Evolutionary conservation across 2,329 filamentous ascomycete species (phyloP).

Genomic region (Ceratocystis eucalypticola): DNA sequence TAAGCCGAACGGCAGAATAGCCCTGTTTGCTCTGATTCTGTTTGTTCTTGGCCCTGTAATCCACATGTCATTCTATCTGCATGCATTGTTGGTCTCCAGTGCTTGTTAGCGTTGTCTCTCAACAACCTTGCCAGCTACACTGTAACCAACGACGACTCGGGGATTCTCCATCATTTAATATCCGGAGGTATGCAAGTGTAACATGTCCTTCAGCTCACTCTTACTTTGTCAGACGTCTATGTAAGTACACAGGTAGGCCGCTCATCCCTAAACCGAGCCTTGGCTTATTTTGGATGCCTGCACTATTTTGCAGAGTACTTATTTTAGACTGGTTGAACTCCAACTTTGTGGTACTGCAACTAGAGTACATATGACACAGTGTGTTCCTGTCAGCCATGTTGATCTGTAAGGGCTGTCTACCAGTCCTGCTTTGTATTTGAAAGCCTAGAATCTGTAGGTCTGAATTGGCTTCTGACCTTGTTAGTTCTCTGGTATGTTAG

Average conservation of each 20-base stretch:
- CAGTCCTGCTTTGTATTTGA: neutral
- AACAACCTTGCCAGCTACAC: neutral
- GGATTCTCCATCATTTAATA: neutral
- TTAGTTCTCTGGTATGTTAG: neutral
- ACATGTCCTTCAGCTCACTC: neutral
- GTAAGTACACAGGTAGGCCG: neutral
- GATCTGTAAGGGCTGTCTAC: neutral
- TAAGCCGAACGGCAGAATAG: neutral
- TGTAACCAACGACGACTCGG: neutral
- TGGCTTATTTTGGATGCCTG: neutral
- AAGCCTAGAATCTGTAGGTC: neutral
- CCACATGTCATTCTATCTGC: too few species aligned
- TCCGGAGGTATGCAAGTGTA: neutral
- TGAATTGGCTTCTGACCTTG: neutral
- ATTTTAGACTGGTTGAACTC: neutral
- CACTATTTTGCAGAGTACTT: neutral
- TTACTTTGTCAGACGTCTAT: neutral
- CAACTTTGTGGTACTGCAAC: neutral
- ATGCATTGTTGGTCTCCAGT: neutral
- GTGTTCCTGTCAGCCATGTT: slow-evolving; percentile 2
- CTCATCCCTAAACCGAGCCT: neutral
- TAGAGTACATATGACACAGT: neutral
- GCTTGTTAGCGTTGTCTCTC: neutral
- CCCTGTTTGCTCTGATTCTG: neutral
- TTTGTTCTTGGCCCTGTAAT: too few species aligned